These are phyloP conservation scores for Tricholoma terreum DNA, from an alignment of 768 basidiomycete genomes.

Conservation along the genomic window DNA sequence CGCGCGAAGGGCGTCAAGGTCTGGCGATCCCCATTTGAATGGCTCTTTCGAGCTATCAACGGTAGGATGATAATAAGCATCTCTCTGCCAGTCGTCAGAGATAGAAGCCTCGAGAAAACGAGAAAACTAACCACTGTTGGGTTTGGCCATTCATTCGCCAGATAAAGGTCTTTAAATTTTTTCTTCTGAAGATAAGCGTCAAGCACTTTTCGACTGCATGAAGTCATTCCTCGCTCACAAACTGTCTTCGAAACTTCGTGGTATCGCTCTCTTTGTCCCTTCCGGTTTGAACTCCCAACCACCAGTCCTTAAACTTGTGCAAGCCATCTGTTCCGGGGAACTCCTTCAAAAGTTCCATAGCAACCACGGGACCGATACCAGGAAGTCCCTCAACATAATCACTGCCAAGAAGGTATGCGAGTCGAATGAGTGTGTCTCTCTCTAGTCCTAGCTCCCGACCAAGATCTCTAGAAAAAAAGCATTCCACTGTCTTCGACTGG, in stretches of 20 bases:
- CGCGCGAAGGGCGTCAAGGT: constrained; percentile 87
- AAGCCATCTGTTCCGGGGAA: constrained; percentile 86
- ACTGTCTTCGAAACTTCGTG: constrained; percentile 75
- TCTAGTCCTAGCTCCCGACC: constrained; percentile 84
- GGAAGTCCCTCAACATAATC: constrained; percentile 94
- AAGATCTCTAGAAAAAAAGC: constrained; percentile 83
- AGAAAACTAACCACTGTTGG: constrained; percentile 69
- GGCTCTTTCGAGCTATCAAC: constrained; percentile 90
- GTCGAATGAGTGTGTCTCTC: constrained; percentile 77
- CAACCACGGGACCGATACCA: constrained; percentile 92
- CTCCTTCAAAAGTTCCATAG: constrained; percentile 92
- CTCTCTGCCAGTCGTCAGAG: constrained; percentile 49
- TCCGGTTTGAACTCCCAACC: constrained; percentile 88
- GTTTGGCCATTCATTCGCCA: constrained; percentile 88
- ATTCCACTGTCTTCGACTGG: constrained; percentile 97
- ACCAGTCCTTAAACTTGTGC: constrained; percentile 90
- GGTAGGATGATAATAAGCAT: constrained; percentile 90
- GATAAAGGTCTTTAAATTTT: constrained; percentile 79
- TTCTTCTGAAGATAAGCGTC: constrained; percentile 61
- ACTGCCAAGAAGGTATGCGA: constrained; percentile 94
- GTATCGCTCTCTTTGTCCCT: constrained; percentile 76
- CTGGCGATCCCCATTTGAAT: constrained; percentile 97
- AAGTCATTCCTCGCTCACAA: constrained; percentile 50
- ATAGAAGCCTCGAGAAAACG: background rate
- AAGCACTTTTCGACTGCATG: background rate